Evolutionary conservation across 2,329 filamentous ascomycete species (phyloP).

Genomic region (Exophiala aquamarina): DNA sequence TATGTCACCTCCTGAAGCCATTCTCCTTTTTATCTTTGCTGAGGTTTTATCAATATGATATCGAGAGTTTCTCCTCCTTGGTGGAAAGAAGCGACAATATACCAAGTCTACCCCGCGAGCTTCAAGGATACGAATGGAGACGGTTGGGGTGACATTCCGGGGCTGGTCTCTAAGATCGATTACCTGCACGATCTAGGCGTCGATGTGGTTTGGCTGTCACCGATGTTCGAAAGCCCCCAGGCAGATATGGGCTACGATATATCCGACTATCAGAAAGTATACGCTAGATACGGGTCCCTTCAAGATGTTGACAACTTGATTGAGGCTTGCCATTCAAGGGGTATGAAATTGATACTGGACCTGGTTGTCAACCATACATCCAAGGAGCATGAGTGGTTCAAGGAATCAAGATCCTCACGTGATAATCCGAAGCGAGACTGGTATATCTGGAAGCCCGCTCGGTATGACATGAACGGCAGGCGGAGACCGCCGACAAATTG

Average conservation of each 20-base stretch:
- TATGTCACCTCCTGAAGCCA: too few relatives aligned
- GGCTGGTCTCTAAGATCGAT: slow-evolving; percentile 30
- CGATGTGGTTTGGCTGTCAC: slow-evolving; percentile 41
- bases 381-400: slow-evolving; percentile 56
- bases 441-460: slow-evolving; percentile 64
- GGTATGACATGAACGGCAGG: slow-evolving; percentile 53
- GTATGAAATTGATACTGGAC: slow-evolving; percentile 71
- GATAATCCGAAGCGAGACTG: slow-evolving; percentile 56
- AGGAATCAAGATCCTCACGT: slow-evolving; percentile 51
- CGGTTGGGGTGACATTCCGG: slow-evolving; percentile 33
- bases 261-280: slow-evolving; percentile 64
- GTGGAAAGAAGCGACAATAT: slow-evolving; percentile 40
- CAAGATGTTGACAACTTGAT: slow-evolving; percentile 64
- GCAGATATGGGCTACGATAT: slow-evolving; percentile 70
- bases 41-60: slow-evolving; percentile 3
- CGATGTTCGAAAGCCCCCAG: slow-evolving; percentile 63
- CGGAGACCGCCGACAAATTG: slow-evolving; percentile 61
- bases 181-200: slow-evolving; percentile 32
- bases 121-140: slow-evolving; percentile 35
- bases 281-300: slow-evolving; percentile 65
- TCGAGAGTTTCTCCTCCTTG: slow-evolving; percentile 24
- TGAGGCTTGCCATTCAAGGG: slow-evolving; percentile 57
- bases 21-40: too few relatives aligned
- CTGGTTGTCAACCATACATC: slow-evolving; percentile 77
- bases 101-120: slow-evolving; percentile 31